phyloP scores from a whole-genome alignment of 164 flowering plant genomes.

The Kingdonia uniflora region DNA sequence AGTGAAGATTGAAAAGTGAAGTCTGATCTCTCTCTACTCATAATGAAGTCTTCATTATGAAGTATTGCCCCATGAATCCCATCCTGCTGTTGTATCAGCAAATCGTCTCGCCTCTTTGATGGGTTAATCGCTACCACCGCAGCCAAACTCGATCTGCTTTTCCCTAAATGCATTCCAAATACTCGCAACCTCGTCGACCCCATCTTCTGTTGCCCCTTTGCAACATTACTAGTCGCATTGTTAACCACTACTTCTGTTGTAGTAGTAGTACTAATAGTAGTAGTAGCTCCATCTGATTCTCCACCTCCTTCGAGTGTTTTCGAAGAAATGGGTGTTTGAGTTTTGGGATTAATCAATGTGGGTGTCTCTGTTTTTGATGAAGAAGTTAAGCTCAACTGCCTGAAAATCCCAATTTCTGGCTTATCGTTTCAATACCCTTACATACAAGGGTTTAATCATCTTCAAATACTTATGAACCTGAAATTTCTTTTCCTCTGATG shows the following conservation, averaged over 20 bases:
- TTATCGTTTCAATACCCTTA: slow-evolving; percentile 53
- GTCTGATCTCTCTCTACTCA: no score
- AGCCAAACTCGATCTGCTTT: slow-evolving; percentile 59
- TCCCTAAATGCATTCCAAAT: slow-evolving; percentile 63
- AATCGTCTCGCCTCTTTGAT: slow-evolving; percentile 56
- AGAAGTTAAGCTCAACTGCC: slow-evolving; percentile 27
- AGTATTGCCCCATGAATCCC: slow-evolving; percentile 87
- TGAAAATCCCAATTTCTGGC: slow-evolving; percentile 47
- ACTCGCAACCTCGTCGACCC: slow-evolving; percentile 45
- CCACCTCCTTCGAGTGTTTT: neutral
- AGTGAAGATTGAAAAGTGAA: no score
- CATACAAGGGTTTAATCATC: slow-evolving; percentile 72
- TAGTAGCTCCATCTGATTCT: neutral
- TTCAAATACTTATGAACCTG: slow-evolving; percentile 63
- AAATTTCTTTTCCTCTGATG: slow-evolving; percentile 32
- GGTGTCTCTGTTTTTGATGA: no score
- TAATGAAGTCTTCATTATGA: no score
- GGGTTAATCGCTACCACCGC: slow-evolving; percentile 13
- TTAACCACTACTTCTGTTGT: no score
- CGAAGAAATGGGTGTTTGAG: neutral
- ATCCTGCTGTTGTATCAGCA: slow-evolving; percentile 76
- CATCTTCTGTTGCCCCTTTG: slow-evolving; percentile 27
- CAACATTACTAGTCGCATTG: no score
- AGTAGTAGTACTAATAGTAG: no score
- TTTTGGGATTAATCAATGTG: neutral